Base-by-base conservation (phyloP, 495 filamentous ascomycete genomes). In the Trichodelitschia bisporula region DNA sequence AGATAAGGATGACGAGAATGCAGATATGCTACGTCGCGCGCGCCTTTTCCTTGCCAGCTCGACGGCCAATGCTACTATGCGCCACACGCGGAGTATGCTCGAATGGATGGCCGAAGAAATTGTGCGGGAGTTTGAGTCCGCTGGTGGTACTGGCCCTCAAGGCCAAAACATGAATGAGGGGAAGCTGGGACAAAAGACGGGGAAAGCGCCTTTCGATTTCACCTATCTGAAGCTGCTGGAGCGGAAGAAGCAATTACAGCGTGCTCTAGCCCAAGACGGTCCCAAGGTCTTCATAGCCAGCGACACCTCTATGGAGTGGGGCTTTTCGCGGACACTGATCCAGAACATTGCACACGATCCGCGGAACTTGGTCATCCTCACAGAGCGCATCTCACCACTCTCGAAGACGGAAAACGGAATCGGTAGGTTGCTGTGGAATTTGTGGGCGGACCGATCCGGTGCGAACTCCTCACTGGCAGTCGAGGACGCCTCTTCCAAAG, bases 31-130 rank as follows among this genome's bases (percentile, higher is more conserved):
- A 18, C 68, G 66, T 40, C 56, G 58, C 2, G 61, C 77, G 0
- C 72, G 69, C 32, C 51, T 92, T 0, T 93, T 82, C 45, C 51
- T 99, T 20, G 84, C 77, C 0, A 78, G 77, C 13, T 71, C 65
- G 28, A 83, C 72, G 37, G 69, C 74, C 31, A 63, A 68, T 30
- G 76, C 75, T 15, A 84, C 78, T 1, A 78, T 91, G 70, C 57
- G 73, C 33, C 70, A 90, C 32, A 76, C 83, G 11, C 63, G 80
- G 37, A 93, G 84, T 46, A 91, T 95, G 80, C 53, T 95, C 32
- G 86, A 99, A 47, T 99, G 86, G 86, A 95, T 93, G 80, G 82
- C 93, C 42, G 82, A 92, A 40, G 72, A 63, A 29, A 80, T 99
- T 29, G 66, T 90, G 31, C 64, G 72, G 28, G 82, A 93, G 38